Conservation (phyloP, 345 rosid species). For the Raphanus sativus region DNA sequence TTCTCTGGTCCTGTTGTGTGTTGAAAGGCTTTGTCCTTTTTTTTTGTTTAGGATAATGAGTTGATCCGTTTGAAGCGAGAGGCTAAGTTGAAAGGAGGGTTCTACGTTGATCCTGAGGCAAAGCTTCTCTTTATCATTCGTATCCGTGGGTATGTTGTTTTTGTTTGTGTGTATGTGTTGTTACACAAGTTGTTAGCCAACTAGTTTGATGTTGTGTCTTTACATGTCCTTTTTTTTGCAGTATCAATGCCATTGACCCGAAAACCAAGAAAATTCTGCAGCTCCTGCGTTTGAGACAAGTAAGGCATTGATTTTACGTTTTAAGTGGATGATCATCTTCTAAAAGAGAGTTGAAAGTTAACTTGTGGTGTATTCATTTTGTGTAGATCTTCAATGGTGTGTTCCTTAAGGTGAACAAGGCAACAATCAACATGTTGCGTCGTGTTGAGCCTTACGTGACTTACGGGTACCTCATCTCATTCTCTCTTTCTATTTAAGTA, state of each 20-base stretch:
- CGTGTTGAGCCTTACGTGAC: constrained; percentile 92
- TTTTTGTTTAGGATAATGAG: constrained; percentile 53
- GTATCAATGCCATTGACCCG: constrained; percentile 90
- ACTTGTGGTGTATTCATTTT: neutral
- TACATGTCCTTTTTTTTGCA: constrained; percentile 13
- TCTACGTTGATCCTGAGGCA: constrained; percentile 84
- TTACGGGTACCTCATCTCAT: constrained; percentile 50
- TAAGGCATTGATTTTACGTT: neutral
- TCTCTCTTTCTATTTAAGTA: neutral
- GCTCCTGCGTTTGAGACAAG: constrained; percentile 86
- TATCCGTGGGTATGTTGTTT: constrained; percentile 65
- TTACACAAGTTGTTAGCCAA: neutral
- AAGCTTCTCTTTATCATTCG: constrained; percentile 74
- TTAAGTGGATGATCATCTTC: neutral
- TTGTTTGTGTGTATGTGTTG: neutral
- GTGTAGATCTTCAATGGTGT: constrained; percentile 81
- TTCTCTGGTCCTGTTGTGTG: neutral
- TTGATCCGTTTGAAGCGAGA: constrained; percentile 67
- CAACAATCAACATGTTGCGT: constrained; percentile 62
- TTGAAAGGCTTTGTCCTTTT: neutral
- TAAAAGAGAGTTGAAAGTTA: neutral
- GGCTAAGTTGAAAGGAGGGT: constrained; percentile 85
- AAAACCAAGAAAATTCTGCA: constrained; percentile 50
- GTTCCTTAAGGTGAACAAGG: constrained; percentile 65
- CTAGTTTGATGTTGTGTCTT: neutral